Conservation (phyloP, 345 rosid genomes). For the Linum usitatissimum region DNA sequence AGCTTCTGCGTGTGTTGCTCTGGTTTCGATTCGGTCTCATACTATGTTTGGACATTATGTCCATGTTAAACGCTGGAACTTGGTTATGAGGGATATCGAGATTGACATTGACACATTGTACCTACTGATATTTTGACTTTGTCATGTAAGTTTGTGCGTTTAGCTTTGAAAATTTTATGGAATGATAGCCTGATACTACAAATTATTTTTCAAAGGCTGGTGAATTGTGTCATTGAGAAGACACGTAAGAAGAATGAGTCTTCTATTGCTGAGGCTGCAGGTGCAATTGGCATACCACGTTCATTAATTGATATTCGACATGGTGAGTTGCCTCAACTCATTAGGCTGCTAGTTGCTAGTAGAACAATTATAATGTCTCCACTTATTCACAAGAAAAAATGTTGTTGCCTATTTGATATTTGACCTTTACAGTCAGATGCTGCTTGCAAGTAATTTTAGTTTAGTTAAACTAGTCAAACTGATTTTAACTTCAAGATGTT, state of each 20-base stretch:
- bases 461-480: neutral
- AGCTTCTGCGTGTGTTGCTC: neutral
- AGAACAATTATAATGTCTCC: neutral
- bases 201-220: conserved; percentile 49
- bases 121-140: no score
- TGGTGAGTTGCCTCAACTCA: conserved; percentile 38
- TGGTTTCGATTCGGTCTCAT: neutral
- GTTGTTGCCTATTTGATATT: neutral
- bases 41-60: neutral
- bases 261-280: conserved; percentile 90
- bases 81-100: neutral
- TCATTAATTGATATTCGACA: conserved; percentile 83
- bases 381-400: no score
- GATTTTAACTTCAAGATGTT: neutral
- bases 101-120: no score
- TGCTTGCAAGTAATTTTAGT: neutral
- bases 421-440: neutral
- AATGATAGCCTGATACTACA: neutral
- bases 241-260: conserved; percentile 47
- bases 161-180: neutral
- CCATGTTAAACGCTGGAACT: neutral
- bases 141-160: no score
- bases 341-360: neutral
- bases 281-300: conserved; percentile 70
- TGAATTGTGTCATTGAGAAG: conserved; percentile 83